Evolutionary conservation across 2,329 filamentous ascomycete genomes (phyloP).

Genomic region (Dactylonectria estremocensis): DNA sequence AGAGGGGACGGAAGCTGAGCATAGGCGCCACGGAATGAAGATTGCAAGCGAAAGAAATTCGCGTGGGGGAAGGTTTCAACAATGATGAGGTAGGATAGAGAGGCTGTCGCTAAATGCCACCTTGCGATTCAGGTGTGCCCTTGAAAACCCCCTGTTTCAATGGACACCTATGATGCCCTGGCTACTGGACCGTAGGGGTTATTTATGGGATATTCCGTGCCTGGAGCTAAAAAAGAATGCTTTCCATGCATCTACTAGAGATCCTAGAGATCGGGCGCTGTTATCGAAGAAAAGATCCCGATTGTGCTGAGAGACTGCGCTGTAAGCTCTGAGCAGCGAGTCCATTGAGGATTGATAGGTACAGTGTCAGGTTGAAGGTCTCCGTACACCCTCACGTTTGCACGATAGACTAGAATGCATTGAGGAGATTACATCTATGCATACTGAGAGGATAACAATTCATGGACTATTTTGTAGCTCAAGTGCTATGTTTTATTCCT

Average conservation of each 20-base stretch:
- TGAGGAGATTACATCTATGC: no score
- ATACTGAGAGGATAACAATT: no score
- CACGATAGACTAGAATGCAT: no score
- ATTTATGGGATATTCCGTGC: not conserved
- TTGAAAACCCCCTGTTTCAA: not conserved
- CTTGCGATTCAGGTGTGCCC: conserved; percentile 18
- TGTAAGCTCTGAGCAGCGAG: not conserved
- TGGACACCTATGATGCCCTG: not conserved
- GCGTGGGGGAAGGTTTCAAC: conserved; percentile 39
- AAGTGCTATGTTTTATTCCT: no score
- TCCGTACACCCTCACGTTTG: no score
- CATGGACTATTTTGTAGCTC: no score
- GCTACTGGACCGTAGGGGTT: not conserved
- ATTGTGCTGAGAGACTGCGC: no score
- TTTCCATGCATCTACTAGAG: not conserved
- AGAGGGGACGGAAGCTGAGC: not conserved
- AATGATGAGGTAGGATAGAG: not conserved
- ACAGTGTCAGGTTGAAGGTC: no score
- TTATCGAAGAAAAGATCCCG: not conserved
- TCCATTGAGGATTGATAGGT: no score
- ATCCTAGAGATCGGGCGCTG: not conserved
- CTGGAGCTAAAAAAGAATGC: not conserved
- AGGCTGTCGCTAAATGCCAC: conserved; percentile 33
- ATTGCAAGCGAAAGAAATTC: conserved; percentile 26
- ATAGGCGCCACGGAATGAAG: conserved; percentile 33